Percentiles rank a stretch among this genome's conserved stretches.
Evolutionary conservation across 2,329 filamentous ascomycete species (phyloP).

Genomic region (Phaeophleospora eucalypticola): DNA sequence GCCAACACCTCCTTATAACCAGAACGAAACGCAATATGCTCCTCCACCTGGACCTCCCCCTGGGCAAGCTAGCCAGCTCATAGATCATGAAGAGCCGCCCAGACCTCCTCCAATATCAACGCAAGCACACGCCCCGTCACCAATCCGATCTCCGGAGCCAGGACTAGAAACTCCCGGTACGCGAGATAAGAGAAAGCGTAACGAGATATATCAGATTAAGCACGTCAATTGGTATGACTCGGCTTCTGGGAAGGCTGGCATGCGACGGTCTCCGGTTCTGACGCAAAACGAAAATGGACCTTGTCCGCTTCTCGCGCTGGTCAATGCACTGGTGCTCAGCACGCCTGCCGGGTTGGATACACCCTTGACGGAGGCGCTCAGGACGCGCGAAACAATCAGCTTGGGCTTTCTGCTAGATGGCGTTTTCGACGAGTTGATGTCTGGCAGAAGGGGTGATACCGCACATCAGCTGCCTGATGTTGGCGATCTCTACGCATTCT

Average conservation of each 20-base stretch:
- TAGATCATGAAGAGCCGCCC: constrained; percentile 32
- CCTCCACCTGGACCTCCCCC: constrained; percentile 12
- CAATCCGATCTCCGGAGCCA: constrained; percentile 9
- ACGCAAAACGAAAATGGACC: constrained; percentile 93
- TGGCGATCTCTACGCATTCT: constrained; percentile 78
- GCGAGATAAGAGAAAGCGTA: constrained; percentile 44
- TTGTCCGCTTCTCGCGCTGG: constrained; percentile 85
- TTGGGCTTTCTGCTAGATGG: constrained; percentile 80
- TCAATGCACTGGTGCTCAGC: constrained; percentile 85
- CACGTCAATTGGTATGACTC: constrained; percentile 80
- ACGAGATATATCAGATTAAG: constrained; percentile 89
- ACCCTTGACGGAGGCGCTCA: constrained; percentile 71
- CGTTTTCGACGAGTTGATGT: constrained; percentile 90
- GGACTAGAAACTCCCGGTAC: constrained; percentile 38
- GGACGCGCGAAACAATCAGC: constrained; percentile 80
- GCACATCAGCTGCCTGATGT: constrained; percentile 73
- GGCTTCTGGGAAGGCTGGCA: constrained; percentile 51
- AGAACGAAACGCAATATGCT: too few species aligned
- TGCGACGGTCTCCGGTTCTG: constrained; percentile 78
- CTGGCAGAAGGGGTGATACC: constrained; percentile 62
- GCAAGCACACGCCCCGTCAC: constrained; percentile 3
- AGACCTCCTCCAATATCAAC: constrained; percentile 30
- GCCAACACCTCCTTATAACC: too few species aligned
- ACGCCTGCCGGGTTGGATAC: constrained; percentile 65
- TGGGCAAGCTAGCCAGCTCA: constrained; percentile 19